A percentile compares a stretch with the other conserved stretches of the same genome.
Conservation (phyloP, 1,284 basidiomycete genomes). For the Peniophora sp. region DNA sequence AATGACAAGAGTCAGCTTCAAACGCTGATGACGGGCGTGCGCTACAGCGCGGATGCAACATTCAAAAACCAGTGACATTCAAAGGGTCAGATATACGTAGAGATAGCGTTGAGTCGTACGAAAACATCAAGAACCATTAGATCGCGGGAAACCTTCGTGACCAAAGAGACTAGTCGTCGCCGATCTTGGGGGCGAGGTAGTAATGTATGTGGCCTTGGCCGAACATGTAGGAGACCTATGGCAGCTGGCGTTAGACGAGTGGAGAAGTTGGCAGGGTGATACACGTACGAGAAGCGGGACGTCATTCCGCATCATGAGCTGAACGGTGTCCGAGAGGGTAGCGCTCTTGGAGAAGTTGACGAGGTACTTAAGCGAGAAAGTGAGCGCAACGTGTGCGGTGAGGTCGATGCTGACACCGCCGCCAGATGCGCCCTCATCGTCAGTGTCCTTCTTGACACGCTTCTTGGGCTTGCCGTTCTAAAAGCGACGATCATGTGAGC, state of each 20-base stretch:
- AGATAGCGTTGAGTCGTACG: no score
- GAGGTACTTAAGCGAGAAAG: conserved; percentile 96
- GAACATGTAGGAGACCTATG: conserved; percentile 79
- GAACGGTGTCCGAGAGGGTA: conserved; percentile 65
- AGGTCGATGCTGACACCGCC: conserved; percentile 76
- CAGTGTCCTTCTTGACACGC: conserved; percentile 40
- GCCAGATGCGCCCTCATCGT: conserved; percentile 28
- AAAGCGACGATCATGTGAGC: background rate
- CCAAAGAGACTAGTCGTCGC: conserved; percentile 48
- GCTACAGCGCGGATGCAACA: no score
- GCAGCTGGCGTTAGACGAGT: background rate
- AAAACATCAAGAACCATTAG: no score
- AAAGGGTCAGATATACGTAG: no score
- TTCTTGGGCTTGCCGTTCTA: conserved; percentile 41
- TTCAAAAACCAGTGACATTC: no score
- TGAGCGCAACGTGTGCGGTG: conserved; percentile 87
- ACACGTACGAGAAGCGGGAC: conserved; percentile 77
- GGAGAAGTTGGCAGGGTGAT: background rate
- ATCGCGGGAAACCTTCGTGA: no score
- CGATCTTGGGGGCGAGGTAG: conserved; percentile 86
- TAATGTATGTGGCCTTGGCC: conserved; percentile 78
- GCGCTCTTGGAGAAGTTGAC: conserved; percentile 95
- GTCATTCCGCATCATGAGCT: conserved; percentile 85
- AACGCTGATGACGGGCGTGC: no score
- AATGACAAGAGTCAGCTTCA: no score